Evolutionary conservation across 352 stramenopile genomes (phyloP).

Genomic region (Pythium dissimile): DNA sequence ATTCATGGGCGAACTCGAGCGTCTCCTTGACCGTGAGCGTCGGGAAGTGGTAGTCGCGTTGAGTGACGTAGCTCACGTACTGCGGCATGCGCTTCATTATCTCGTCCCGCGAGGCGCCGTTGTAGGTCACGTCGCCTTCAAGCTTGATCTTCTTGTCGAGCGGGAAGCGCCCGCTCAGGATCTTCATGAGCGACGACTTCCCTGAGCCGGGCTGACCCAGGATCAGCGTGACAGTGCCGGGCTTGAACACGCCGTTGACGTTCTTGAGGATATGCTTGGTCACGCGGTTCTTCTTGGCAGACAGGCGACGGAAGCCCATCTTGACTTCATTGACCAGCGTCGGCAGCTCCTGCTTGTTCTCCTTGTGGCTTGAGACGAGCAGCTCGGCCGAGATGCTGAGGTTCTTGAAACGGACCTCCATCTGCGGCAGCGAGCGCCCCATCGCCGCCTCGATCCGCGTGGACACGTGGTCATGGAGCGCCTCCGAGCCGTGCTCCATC

Average conservation of each 20-base stretch:
- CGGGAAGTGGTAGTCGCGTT: slow-evolving; percentile 22
- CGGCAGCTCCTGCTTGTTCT: slow-evolving; percentile 8
- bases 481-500: slow-evolving; percentile 27
- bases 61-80: slow-evolving; percentile 40
- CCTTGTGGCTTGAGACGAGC: slow-evolving; percentile 5
- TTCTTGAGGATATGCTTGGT: slow-evolving; percentile 30
- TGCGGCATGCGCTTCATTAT: slow-evolving; percentile 36
- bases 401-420: slow-evolving; percentile 37
- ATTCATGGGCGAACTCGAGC: slow-evolving; percentile 20
- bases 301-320: not conserved
- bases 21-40: slow-evolving; percentile 26
- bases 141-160: slow-evolving; percentile 39
- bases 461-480: slow-evolving; percentile 29
- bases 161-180: slow-evolving; percentile 47
- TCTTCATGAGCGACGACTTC: slow-evolving; percentile 47
- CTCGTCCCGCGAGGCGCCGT: slow-evolving; percentile 29
- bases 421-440: slow-evolving; percentile 9
- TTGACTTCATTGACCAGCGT: slow-evolving; percentile 13
- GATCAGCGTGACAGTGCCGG: slow-evolving; percentile 25
- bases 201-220: slow-evolving; percentile 18
- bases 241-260: slow-evolving; percentile 25
- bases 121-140: slow-evolving; percentile 48
- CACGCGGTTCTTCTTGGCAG: slow-evolving; percentile 13
- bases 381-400: slow-evolving; percentile 30
- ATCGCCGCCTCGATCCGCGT: slow-evolving; percentile 25